phyloP scores from a whole-genome alignment of 148 eudicot species.

The Spergularia marina region DNA sequence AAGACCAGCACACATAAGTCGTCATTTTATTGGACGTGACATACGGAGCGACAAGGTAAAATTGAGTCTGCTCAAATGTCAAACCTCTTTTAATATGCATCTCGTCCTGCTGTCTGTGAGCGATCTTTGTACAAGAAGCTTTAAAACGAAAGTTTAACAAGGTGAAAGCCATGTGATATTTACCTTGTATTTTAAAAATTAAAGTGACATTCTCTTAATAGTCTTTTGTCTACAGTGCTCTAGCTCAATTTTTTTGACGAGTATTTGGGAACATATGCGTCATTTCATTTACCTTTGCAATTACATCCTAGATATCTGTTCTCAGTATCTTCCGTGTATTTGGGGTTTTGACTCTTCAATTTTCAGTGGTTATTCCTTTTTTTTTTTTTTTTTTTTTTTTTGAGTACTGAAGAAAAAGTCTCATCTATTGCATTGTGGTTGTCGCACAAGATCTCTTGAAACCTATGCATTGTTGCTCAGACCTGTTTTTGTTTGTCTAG shows the following conservation, averaged over 20 bases:
- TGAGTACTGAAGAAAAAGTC: background rate
- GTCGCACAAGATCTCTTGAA: background rate
- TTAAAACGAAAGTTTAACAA: background rate
- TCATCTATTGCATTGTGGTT: background rate
- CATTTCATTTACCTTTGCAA: background rate
- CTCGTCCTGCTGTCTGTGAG: background rate
- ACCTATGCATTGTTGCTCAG: background rate
- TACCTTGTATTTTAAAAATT: background rate
- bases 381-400: background rate
- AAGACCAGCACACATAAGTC: conserved; percentile 44
- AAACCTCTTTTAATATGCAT: background rate
- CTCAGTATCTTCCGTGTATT: background rate
- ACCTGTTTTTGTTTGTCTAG: background rate
- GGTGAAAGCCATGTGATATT: background rate
- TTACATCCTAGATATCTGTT: background rate
- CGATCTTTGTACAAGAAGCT: background rate
- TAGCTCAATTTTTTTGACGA: background rate
- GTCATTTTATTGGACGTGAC: conserved; percentile 48
- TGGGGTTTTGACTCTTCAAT: background rate
- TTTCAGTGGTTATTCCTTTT: background rate
- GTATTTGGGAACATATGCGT: background rate
- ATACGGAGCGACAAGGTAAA: conserved; percentile 53
- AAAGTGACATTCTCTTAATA: background rate
- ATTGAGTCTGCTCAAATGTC: background rate
- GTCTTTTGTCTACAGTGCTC: background rate